Percentiles rank a stretch among this genome's conserved stretches.
These are phyloP conservation scores for Curvularia hawaiiensis DNA, from an alignment of 2,329 filamentous ascomycete genomes.

Conservation along the genomic window DNA sequence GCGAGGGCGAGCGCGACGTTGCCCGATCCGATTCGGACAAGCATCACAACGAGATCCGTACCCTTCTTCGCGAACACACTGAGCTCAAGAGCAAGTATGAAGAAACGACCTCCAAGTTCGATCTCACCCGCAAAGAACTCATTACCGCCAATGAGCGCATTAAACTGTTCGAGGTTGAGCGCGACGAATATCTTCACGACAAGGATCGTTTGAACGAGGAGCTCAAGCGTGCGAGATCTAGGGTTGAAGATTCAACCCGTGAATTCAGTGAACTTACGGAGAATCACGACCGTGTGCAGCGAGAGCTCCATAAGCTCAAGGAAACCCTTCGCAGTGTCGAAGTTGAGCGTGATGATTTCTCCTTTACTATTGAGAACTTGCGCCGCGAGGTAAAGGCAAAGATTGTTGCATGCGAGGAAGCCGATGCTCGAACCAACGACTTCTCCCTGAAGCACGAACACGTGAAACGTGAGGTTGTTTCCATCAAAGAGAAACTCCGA, in stretches of 20 bases:
- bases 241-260: constrained; percentile 26
- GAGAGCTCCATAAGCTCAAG: constrained; percentile 30
- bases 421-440: constrained; percentile 27
- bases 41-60: constrained; percentile 30
- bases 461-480: constrained; percentile 30
- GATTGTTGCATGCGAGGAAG: constrained; percentile 25
- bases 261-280: constrained; percentile 32
- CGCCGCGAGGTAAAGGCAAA: constrained; percentile 31
- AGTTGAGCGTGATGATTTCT: constrained; percentile 29
- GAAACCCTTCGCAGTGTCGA: constrained; percentile 26
- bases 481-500: constrained; percentile 30
- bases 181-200: constrained; percentile 31
- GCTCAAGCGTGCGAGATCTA: constrained; percentile 24
- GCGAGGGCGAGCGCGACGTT: constrained; percentile 28
- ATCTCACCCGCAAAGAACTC: constrained; percentile 30
- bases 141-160: constrained; percentile 26
- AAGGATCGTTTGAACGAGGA: constrained; percentile 35
- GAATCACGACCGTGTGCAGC: constrained; percentile 28
- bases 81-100: constrained; percentile 32
- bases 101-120: constrained; percentile 26
- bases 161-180: constrained; percentile 31
- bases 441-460: constrained; percentile 32
- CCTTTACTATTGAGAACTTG: constrained; percentile 27
- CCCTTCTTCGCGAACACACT: constrained; percentile 28
- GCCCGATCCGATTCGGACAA: constrained; percentile 28